These are phyloP conservation scores for Xylariaceae sp. DNA, from an alignment of 2,329 filamentous ascomycete species.

Conservation along the genomic window DNA sequence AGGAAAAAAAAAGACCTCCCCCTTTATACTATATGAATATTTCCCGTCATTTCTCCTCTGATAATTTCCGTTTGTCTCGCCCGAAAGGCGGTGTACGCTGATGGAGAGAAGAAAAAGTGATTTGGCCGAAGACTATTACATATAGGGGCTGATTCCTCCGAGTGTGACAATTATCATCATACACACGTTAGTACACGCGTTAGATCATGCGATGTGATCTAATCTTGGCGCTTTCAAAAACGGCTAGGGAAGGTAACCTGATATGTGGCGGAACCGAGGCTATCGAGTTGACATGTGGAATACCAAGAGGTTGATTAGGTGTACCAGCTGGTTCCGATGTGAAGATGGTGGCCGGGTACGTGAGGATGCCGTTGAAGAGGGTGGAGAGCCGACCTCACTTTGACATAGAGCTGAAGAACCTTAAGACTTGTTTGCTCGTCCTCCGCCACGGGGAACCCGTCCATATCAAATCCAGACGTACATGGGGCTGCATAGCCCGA, in stretches of 20 bases:
- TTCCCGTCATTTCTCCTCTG: conserved; percentile 2
- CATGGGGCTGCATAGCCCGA: background rate
- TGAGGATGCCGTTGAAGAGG: background rate
- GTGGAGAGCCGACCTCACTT: background rate
- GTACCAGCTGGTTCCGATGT: background rate
- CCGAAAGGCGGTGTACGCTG: conserved; percentile 1
- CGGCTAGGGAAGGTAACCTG: background rate
- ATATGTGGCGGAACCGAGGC: background rate
- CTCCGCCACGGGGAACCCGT: background rate
- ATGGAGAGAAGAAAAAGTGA: conserved; percentile 10
- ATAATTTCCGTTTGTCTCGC: conserved; percentile 5
- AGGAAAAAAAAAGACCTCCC: background rate
- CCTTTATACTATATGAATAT: conserved; percentile 20
- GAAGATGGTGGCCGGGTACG: background rate
- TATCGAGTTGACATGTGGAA: background rate
- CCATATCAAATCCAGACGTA: background rate
- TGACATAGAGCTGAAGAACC: background rate
- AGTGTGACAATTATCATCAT: conserved; percentile 2
- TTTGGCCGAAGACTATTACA: conserved; percentile 4
- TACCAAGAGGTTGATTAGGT: background rate
- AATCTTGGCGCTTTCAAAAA: background rate
- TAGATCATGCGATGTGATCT: background rate
- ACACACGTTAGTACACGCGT: background rate
- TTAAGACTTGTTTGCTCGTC: background rate
- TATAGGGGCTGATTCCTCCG: background rate